These are phyloP conservation scores for Euphorbia lathyris DNA, from an alignment of 345 rosid species.

Conservation along the genomic window DNA sequence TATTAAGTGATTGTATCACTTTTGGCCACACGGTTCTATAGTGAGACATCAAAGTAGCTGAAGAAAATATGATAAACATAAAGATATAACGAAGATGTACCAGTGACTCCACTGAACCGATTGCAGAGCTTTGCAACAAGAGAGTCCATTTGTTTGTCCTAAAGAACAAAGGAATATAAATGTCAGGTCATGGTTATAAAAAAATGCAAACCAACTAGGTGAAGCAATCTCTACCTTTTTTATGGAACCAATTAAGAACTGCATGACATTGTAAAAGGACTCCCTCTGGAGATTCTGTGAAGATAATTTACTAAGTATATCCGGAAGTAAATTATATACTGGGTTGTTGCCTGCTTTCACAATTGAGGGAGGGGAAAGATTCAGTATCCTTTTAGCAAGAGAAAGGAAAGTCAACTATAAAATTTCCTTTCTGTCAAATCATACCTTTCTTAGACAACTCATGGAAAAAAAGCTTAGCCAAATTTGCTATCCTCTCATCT, in stretches of 20 bases:
- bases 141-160: slow-evolving; percentile 99
- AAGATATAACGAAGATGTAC: slow-evolving; percentile 33
- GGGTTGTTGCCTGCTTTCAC: slow-evolving; percentile 84
- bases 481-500: slow-evolving; percentile 83
- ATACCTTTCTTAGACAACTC: slow-evolving; percentile 96
- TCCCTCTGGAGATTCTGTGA: slow-evolving; percentile 69
- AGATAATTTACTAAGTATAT: slow-evolving; percentile 80
- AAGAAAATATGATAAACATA: neutral
- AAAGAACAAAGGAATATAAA: slow-evolving; percentile 14
- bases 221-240: slow-evolving; percentile 61
- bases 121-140: slow-evolving; percentile 98
- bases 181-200: slow-evolving; percentile 7
- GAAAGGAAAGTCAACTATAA: slow-evolving; percentile 1
- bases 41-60: slow-evolving; percentile 3
- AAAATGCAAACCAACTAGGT: slow-evolving; percentile 14
- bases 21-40: neutral
- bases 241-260: slow-evolving; percentile 88
- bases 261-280: slow-evolving; percentile 91
- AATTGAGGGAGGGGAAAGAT: slow-evolving; percentile 8
- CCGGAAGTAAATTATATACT: slow-evolving; percentile 91
- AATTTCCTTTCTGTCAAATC: slow-evolving; percentile 1
- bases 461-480: slow-evolving; percentile 85
- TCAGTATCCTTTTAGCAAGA: slow-evolving; percentile 22
- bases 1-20: neutral
- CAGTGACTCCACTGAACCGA: slow-evolving; percentile 87